Evolutionary conservation across 805 yeast species (phyloP), one percentile per base, ranked within the genome.

Genomic region (Cyberlindnera xylosilytica): DNA sequence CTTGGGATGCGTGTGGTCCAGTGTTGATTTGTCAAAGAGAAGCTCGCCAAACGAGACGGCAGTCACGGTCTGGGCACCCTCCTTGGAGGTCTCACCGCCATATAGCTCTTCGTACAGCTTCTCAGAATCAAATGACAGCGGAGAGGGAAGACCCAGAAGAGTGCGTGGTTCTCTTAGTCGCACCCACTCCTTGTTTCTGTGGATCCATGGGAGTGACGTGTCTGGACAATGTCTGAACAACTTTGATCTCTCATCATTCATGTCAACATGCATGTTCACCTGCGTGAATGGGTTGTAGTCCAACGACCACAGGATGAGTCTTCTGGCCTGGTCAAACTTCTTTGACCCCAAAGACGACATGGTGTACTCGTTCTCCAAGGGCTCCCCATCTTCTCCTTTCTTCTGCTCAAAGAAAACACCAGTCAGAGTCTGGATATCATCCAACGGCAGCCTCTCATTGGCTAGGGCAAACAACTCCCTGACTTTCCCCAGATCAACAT

Each of bases 11-110:
- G 29, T 15, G 0, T 34, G 16, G 9, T 22, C 12, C 1, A 44
- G 27, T 32, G 38, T 36, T 4, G 34, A 13, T 12, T 37, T 38
- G n/a, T 53, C 53, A 26, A 46, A 42, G 4, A 53, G 41, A 7
- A 54, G 39, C 20, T 57, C 52, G 5, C 61, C 61, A 29, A 54
- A 51, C 12, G 53, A 47, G 2, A 52, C 61, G 0, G 57, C 57
- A 2, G 54, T 50, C 12, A 53, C 44, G 10, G 49, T 34, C 29
- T 53, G 56, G 1, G 42, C 20, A 1, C 28, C 37, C 4, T 17
- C 17, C 4, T 18, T 18, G 15, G 42, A 16, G 16, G 26, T 41
- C 1, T 19, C 9, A 4, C 17, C 30, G 6, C 23, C 38, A 20
- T 42, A 39, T 13, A 56, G 18, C 20, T 46, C 52, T 4, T 45